A percentile compares a stretch with the other conserved stretches of the same genome.
Conservation (phyloP, 2,329 filamentous ascomycete genomes). For the Phyllosticta capitalensis region DNA sequence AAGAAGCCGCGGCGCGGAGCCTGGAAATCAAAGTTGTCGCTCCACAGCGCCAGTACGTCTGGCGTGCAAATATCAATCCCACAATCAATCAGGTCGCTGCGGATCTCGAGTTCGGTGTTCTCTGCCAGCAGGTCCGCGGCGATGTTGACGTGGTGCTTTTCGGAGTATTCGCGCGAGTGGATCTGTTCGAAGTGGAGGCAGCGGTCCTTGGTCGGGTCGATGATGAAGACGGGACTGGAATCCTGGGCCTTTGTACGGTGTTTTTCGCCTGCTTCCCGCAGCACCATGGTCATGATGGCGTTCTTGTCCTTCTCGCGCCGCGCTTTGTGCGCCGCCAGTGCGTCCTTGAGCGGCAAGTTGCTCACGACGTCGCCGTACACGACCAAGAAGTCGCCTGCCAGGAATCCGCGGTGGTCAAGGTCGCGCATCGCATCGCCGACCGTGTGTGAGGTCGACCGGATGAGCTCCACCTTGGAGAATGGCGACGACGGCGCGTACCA, state of each 20-base stretch:
- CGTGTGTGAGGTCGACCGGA: conserved; percentile 78
- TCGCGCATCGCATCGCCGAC: conserved; percentile 93
- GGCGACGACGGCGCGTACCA: conserved; percentile 65
- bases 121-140: conserved; percentile 70
- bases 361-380: conserved; percentile 90
- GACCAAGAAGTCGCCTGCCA: conserved; percentile 82
- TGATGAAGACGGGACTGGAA: conserved; percentile 72
- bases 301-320: conserved; percentile 79
- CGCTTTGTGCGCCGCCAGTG: conserved; percentile 68
- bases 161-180: conserved; percentile 49
- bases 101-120: conserved; percentile 68
- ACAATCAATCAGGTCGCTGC: conserved; percentile 83
- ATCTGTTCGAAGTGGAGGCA: conserved; percentile 95
- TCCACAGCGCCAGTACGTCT: conserved; percentile 89
- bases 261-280: conserved; percentile 63
- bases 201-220: conserved; percentile 69
- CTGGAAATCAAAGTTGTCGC: conserved; percentile 96
- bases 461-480: conserved; percentile 72
- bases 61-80: conserved; percentile 96
- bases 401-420: conserved; percentile 73
- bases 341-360: conserved; percentile 74
- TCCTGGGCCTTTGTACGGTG: conserved; percentile 71
- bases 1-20: conserved; percentile 80
- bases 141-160: conserved; percentile 56
- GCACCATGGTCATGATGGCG: conserved; percentile 94